Evolutionary conservation across 495 filamentous ascomycete species (phyloP), one percentile per base, ranked within the genome.

Genomic region (Acidiella bohemica): DNA sequence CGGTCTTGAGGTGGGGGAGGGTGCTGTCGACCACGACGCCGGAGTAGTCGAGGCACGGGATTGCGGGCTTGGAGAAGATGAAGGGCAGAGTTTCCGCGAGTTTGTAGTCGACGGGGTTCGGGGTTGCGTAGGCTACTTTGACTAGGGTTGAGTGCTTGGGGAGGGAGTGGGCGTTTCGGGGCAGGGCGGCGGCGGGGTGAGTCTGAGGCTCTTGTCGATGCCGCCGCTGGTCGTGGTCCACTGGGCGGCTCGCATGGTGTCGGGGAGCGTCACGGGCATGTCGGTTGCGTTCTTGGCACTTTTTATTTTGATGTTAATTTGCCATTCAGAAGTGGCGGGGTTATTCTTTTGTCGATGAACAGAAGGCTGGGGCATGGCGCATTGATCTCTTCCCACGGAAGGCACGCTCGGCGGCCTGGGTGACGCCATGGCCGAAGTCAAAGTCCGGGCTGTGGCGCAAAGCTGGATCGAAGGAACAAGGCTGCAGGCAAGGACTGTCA

Each of bases 71-170:
- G 28, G 50, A 21, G 17, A 56, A 17, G 27, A 50, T 17, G 21
- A 36, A 23, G 32, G 28, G 29, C 51, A 24, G 17, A 56, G 12
- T 26, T 31, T 61, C 58, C 2, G 53, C 33, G 12, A 55, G 14
- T 32, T 61, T 59, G 53, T 50, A 49, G 45, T 61, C 58, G 32
- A 45, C 42, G 1, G 52, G 56, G 39, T 61, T 61, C 6, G 55
- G 40, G 6, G 47, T 35, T 14, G 43, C 36, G 46, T 49, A 56
- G 38, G 46, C 46, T 34, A 61, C 54, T 39, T 54, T 49, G 18
- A 61, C 54, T 41, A 46, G 29, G 44, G 37, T 53, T 50, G 21
- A 18, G 50, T 19, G 14, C 11, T n/a, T 12, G 36, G 38, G 31
- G 40, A 39, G 32, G 23, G 41, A 29, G 19, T 19, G n/a, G 36